Evolutionary conservation across 306 rosid genomes (phyloP), one percentile per base, ranked within the genome.

Genomic region (Casuarina cunninghamiana): DNA sequence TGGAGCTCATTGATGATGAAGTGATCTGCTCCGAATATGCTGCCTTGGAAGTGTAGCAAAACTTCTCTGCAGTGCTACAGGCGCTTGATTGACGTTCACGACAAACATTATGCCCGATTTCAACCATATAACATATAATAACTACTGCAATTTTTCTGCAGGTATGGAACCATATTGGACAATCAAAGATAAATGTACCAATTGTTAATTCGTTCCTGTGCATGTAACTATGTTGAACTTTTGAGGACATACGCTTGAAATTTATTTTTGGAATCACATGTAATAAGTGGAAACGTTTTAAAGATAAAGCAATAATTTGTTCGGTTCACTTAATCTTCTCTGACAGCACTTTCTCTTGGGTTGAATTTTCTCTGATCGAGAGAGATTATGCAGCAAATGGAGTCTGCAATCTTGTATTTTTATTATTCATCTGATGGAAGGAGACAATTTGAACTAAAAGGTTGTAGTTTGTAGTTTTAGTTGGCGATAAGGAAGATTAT

Each of bases 1-100:
- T 54, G 61, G 32, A 67, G 48, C 51, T n/a, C 50, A 67, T 35
- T 67, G 49, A 67, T 67, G 49, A 6, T 6, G 71, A 67, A 67
- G 71, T 3, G 71, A 41, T 6, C 50, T 67, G 35, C 15, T 43
- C 50, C 42, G 50, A 38, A 32, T 12, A 66, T 66, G 32, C 71
- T 41, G 26, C n/a, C 13, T 35, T 3, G 41, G 32, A 67, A 67
- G 42, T 42, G 50, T 3, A 67, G 9, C 35, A n/a, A 17, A 41
- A 6, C 32, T 67, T 43, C 48, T 67, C 71, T 43, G 16, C 37
- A 41, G 71, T 10, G 71, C 41, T 42, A 48, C 71, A 8, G 49
- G 51, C 16, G 37, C 71, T 35, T 26, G 65, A 26, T 58, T 26
- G 46, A 42, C 51, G 39, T 63, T 17, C 38, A 41, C 12, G 11